Evolutionary conservation across 176 grass and related monocot genomes (phyloP), one percentile per base, ranked within the genome.

Genomic region (Carex cristatella): DNA sequence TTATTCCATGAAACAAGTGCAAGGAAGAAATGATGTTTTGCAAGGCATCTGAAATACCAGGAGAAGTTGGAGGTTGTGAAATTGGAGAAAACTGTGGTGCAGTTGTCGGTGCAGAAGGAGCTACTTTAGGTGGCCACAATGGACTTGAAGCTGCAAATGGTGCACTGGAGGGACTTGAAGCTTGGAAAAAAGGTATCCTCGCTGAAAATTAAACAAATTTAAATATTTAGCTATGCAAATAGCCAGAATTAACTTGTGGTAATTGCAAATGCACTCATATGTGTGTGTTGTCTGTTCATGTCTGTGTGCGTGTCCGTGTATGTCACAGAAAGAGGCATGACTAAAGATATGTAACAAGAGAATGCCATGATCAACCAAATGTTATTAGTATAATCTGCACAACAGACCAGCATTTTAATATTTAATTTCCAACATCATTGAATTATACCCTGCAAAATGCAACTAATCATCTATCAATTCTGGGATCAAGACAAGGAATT

Each of bases 1-100:
- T 10, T 61, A 58, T 79, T 79, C 74, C 53, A 84, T 61, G 44
- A 16, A 54, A 30, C 10, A 83, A 83, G 77, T 33, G 27, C 83
- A 57, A 3, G 31, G 18, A 70, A 73, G 86, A 88, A 56, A 9
- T 85, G 8, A 46, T 4, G 57, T 71, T 73, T 56, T 69, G 67
- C 4, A 46, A 49, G 31, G 32, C 2, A 56, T 38, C 79, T 87
- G 35, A 80, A 73, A 35, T 94, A 97, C 95, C 95, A 86, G 84
- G 89, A 90, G 85, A 65, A 81, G 42, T 14, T 76, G 88, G 82
- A 69, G 92, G 27, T 58, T 74, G 27, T 80, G 81, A 46, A 58
- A 61, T 82, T 46, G 88, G 91, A 89, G 92, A 69, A 84, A 82
- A 89, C 23, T 83, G 84, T 1, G 91, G 95, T 66, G 89, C 75